Evolutionary conservation across 768 basidiomycete species (phyloP).

Genomic region (Gloeophyllum trabeum): DNA sequence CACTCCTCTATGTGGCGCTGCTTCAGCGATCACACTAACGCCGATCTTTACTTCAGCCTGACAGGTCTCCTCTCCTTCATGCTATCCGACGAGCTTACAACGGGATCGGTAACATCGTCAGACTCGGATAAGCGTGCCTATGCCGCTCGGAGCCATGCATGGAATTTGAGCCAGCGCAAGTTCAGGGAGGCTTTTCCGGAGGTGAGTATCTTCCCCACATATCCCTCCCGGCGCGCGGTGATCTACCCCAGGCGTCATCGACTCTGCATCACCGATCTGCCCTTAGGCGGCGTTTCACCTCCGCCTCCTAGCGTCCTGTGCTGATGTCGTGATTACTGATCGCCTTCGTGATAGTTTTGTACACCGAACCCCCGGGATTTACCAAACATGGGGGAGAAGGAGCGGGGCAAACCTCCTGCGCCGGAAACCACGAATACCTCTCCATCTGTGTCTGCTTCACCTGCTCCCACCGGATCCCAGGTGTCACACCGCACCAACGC

Average conservation of each 20-base stretch:
- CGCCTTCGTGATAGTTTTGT: constrained; percentile 48
- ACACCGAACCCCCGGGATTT: constrained; percentile 53
- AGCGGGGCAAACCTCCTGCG: constrained; percentile 40
- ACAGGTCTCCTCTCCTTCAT: constrained; percentile 93
- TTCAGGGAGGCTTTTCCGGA: constrained; percentile 88
- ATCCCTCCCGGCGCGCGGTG: no score
- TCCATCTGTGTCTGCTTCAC: constrained; percentile 8
- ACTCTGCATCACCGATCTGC: no score
- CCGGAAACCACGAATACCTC: constrained; percentile 13
- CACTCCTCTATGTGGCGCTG: no score
- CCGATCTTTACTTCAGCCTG: constrained; percentile 35
- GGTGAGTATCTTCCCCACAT: constrained; percentile 30
- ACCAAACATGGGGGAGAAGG: constrained; percentile 89
- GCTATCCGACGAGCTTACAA: constrained; percentile 95
- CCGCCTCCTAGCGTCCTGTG: no score
- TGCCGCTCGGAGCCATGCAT: constrained; percentile 71
- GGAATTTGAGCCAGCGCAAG: constrained; percentile 71
- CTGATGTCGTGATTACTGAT: constrained; percentile 6
- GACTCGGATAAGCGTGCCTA: constrained; percentile 70
- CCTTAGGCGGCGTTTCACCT: no score
- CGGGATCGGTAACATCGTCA: constrained; percentile 77
- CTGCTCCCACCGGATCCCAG: constrained; percentile 9
- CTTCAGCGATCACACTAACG: constrained; percentile 6
- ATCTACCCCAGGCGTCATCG: no score
- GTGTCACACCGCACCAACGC: constrained; percentile 2